These are phyloP conservation scores for Exophiala mesophila DNA, from an alignment of 2,329 filamentous ascomycete species.

Conservation along the genomic window DNA sequence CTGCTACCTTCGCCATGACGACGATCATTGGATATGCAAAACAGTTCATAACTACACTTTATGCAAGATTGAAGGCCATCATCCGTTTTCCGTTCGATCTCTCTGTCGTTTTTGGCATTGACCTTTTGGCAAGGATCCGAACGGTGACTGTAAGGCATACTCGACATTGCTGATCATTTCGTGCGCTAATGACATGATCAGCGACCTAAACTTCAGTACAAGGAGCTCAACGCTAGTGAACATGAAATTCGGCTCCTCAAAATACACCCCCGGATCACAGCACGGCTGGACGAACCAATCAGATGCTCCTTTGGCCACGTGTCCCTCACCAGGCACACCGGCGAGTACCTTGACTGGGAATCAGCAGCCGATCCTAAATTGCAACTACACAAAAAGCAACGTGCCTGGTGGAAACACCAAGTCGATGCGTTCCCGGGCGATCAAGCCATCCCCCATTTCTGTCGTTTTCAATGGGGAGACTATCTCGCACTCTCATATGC, in stretches of 20 bases:
- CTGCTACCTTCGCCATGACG: too few species aligned
- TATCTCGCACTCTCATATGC: constrained; percentile 4
- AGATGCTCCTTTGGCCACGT: background rate
- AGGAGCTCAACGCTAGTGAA: background rate
- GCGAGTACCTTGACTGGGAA: background rate
- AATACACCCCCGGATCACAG: background rate
- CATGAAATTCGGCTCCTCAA: background rate
- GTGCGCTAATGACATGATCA: too few species aligned
- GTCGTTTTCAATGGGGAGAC: background rate
- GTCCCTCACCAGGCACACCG: background rate
- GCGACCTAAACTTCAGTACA: background rate
- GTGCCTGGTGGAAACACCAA: background rate
- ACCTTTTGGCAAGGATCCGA: background rate
- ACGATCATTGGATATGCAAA: too few species aligned
- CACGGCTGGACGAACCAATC: background rate
- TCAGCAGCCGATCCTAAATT: background rate
- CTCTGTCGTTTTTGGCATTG: background rate
- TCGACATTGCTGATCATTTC: too few species aligned
- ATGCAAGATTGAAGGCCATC: background rate
- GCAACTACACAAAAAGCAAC: background rate
- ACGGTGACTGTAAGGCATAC: background rate
- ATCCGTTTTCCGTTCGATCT: background rate
- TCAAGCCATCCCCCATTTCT: background rate
- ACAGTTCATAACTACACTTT: too few species aligned
- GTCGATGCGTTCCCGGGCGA: background rate